phyloP scores from a whole-genome alignment of 75 land plant species.

The Selaginella moellendorffii region DNA sequence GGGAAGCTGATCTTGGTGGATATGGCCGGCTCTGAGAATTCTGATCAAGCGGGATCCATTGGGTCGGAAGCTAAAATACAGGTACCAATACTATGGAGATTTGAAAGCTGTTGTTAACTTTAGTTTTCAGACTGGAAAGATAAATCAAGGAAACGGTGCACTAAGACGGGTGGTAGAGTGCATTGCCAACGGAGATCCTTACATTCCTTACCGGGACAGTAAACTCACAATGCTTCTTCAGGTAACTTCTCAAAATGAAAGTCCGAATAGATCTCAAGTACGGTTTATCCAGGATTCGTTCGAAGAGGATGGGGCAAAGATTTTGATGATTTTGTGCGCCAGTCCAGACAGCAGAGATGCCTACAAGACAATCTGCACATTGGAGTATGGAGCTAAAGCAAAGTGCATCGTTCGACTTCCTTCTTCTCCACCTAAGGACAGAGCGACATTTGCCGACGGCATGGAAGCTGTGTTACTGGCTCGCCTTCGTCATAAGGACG shows the following conservation, averaged over 20 bases:
- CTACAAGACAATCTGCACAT: constrained; percentile 64
- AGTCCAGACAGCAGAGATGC: constrained; percentile 78
- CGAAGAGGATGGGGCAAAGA: constrained; percentile 71
- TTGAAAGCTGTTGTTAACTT: too few species aligned
- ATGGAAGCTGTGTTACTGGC: background rate
- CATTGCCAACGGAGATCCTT: constrained; percentile 90
- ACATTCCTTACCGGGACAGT: constrained; percentile 90
- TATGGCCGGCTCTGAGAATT: constrained; percentile 97
- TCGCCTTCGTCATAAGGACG: constrained; percentile 41
- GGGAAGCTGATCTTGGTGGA: constrained; percentile 86
- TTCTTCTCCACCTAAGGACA: background rate
- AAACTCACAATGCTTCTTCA: constrained; percentile 93
- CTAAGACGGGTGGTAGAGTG: constrained; percentile 90
- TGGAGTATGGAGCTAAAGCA: constrained; percentile 85
- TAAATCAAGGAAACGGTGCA: constrained; percentile 88
- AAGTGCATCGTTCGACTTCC: constrained; percentile 50
- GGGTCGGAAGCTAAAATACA: constrained; percentile 91
- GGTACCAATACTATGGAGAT: constrained; percentile 29
- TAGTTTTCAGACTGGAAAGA: constrained; percentile 69
- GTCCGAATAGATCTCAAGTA: too few species aligned
- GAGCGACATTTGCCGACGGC: background rate
- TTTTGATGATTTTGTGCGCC: constrained; percentile 81
- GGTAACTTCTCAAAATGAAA: constrained; percentile 21
- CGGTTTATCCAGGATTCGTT: constrained; percentile 96
- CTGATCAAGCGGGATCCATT: constrained; percentile 88